Evolutionary conservation across 768 basidiomycete genomes (phyloP).

Genomic region (Russula compacta): DNA sequence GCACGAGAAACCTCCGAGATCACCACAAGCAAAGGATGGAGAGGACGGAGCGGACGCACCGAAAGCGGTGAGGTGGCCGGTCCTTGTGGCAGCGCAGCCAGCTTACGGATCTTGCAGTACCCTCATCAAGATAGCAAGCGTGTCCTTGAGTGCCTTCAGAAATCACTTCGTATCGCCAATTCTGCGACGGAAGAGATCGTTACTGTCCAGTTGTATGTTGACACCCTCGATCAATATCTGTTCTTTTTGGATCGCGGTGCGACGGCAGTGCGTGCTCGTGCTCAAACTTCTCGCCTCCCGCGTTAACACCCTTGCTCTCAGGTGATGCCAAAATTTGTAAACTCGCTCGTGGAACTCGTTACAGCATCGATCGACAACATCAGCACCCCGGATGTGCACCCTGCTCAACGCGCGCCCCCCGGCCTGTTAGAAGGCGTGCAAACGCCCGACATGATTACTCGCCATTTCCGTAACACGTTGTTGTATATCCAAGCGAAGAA

Average conservation of each 20-base stretch:
- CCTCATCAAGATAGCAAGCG: constrained; percentile 94
- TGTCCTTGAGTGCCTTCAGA: constrained; percentile 95
- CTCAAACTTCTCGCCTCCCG: not conserved
- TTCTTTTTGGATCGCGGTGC: constrained; percentile 94
- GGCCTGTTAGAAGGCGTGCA: constrained; percentile 89
- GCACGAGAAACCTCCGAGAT: constrained; percentile 26
- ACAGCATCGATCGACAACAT: constrained; percentile 91
- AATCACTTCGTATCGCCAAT: constrained; percentile 91
- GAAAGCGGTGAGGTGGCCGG: constrained; percentile 24
- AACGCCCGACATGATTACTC: constrained; percentile 85
- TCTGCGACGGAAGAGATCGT: constrained; percentile 96
- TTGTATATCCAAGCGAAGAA: constrained; percentile 75
- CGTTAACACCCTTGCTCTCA: constrained; percentile 26
- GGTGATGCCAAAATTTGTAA: constrained; percentile 94
- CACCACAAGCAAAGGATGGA: constrained; percentile 32
- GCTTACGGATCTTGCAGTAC: constrained; percentile 36
- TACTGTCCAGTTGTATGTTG: constrained; percentile 91
- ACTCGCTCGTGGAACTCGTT: constrained; percentile 92
- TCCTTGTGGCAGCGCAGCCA: not conserved
- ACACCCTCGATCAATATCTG: constrained; percentile 91
- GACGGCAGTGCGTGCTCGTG: constrained; percentile 60
- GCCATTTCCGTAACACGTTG: constrained; percentile 91
- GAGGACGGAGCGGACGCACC: constrained; percentile 31
- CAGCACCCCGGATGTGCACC: constrained; percentile 78
- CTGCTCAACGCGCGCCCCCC: constrained; percentile 76